phyloP scores from a whole-genome alignment of 2,329 filamentous ascomycete genomes.

The Diaporthe citri region DNA sequence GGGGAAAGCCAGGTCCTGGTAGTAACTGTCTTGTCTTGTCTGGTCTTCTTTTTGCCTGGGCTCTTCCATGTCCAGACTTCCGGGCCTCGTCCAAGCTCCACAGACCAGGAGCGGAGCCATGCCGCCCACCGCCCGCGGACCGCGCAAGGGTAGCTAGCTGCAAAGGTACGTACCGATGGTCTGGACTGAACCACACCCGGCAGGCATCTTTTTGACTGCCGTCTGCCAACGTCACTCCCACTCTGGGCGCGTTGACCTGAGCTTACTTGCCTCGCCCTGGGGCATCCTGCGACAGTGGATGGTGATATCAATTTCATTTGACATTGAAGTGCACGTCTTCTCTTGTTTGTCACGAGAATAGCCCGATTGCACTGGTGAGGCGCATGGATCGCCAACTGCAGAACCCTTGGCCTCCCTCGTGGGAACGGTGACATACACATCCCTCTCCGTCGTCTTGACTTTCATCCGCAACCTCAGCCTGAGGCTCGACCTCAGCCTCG shows the following conservation, averaged over 20 bases:
- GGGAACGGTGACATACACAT: conserved; percentile 30
- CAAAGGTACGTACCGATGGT: neutral
- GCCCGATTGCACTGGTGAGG: neutral
- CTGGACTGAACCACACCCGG: neutral
- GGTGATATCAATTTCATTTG: neutral
- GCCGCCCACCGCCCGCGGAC: neutral
- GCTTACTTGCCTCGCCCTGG: neutral
- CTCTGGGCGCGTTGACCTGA: neutral
- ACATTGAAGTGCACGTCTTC: fast-evolving
- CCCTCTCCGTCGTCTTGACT: neutral
- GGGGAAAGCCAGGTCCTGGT: neutral
- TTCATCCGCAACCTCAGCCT: neutral
- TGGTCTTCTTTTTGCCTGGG: neutral
- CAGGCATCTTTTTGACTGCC: neutral
- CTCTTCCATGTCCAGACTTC: neutral
- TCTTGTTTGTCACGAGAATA: neutral
- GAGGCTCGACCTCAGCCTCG: neutral
- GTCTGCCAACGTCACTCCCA: neutral
- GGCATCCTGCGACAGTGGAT: neutral
- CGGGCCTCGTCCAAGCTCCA: neutral
- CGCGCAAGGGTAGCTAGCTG: neutral
- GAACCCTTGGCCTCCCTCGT: conserved; percentile 31
- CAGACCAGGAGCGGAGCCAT: neutral
- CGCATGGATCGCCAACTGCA: conserved; percentile 35
- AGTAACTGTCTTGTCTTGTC: neutral